A percentile compares a stretch with the other conserved stretches of the same genome.
Conservation (phyloP, 495 filamentous ascomycete genomes). For the Chaetomium tenue region DNA sequence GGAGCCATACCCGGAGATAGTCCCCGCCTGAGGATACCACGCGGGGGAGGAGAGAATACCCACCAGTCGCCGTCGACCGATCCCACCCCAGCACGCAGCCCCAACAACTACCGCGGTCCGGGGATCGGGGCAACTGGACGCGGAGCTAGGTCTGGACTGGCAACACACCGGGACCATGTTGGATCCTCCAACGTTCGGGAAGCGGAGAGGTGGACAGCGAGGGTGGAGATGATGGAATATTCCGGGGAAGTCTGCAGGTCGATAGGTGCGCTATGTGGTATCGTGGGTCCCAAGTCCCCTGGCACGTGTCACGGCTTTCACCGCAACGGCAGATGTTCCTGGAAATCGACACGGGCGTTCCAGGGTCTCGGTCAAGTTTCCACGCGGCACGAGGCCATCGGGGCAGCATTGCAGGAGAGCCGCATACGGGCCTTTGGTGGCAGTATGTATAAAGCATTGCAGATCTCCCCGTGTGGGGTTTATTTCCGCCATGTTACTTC, state of each 20-base stretch:
- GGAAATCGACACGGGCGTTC: background rate
- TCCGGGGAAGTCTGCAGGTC: background rate
- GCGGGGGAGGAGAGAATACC: background rate
- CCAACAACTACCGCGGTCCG: background rate
- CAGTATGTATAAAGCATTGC: constrained; percentile 5
- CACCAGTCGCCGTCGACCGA: constrained; percentile 9
- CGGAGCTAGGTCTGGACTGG: constrained; percentile 2
- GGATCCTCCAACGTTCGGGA: background rate
- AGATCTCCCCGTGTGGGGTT: constrained; percentile 8
- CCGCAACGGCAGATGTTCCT: background rate
- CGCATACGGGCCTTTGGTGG: background rate
- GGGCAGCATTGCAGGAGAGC: background rate
- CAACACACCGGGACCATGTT: background rate
- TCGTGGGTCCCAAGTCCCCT: too few relatives aligned
- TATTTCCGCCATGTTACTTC: background rate
- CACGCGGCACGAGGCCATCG: background rate
- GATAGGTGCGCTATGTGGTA: constrained; percentile 7
- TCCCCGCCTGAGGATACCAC: background rate
- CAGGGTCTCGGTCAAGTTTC: background rate
- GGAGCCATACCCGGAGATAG: background rate
- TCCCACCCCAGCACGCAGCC: background rate
- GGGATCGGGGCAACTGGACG: background rate
- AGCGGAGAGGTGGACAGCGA: background rate
- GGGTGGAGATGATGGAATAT: background rate
- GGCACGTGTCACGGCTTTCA: background rate